These are phyloP conservation scores for Didymella arachidicola DNA, from an alignment of 2,329 filamentous ascomycete species.

Conservation along the genomic window DNA sequence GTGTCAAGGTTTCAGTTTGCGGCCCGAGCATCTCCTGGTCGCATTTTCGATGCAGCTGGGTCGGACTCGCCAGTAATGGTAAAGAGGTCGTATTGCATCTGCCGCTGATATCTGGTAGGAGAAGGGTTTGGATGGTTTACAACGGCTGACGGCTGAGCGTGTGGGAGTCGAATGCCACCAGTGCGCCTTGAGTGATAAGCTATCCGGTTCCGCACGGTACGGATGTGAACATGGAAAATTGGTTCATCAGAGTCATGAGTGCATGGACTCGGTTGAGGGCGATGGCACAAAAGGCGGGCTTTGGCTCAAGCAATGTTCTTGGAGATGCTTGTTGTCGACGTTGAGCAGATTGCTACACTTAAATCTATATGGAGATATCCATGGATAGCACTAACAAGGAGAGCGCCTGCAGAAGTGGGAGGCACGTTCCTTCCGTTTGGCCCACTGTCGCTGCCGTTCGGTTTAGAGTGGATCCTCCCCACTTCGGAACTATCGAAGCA, in stretches of 20 bases:
- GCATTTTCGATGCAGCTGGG: slow-evolving; percentile 2
- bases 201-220: background rate
- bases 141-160: background rate
- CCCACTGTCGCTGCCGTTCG: slow-evolving; percentile 11
- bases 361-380: slow-evolving; percentile 7
- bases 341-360: background rate
- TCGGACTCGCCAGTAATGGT: background rate
- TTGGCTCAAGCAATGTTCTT: background rate
- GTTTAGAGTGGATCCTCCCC: slow-evolving; percentile 10
- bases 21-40: slow-evolving; percentile 18
- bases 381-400: slow-evolving; percentile 6
- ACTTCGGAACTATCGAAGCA: slow-evolving; percentile 19
- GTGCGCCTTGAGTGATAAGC: background rate
- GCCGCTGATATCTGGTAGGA: background rate
- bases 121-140: background rate
- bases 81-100: background rate
- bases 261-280: background rate
- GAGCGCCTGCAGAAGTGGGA: slow-evolving; percentile 9
- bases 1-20: slow-evolving; percentile 8
- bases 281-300: background rate
- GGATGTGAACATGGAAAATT: background rate
- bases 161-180: background rate
- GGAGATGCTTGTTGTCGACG: slow-evolving; percentile 1
- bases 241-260: background rate
- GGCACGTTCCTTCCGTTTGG: slow-evolving; percentile 24